A percentile compares a stretch with the other conserved stretches of the same genome.
phyloP scores from a whole-genome alignment of 2,329 filamentous ascomycete species.

The Fusarium fracticaudum region DNA sequence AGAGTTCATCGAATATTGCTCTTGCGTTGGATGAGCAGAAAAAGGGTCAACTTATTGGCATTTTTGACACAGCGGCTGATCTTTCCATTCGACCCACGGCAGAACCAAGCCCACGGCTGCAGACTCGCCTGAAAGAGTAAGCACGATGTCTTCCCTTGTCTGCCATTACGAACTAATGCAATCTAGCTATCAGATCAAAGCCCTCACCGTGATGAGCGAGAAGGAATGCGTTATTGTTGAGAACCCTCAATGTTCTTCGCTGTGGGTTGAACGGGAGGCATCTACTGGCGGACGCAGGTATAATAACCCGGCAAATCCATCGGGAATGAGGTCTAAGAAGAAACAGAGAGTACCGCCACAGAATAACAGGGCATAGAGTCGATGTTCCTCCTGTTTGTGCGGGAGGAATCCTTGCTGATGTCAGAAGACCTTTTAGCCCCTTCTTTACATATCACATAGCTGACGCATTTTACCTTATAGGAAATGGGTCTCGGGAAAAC shows the following conservation, averaged over 20 bases:
- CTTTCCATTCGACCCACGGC: neutral
- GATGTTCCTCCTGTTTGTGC: accelerated
- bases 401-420: neutral
- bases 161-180: accelerated
- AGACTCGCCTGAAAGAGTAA: neutral
- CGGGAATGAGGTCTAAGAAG: neutral
- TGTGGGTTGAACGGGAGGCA: neutral
- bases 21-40: neutral
- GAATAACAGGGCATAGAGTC: neutral
- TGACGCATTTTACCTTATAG: neutral
- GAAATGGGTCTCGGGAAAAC: conserved; percentile 52
- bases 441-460: no score
- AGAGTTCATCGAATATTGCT: accelerated
- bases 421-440: neutral
- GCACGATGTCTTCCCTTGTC: accelerated
- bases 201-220: neutral
- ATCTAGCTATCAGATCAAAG: neutral
- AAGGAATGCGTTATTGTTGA: neutral
- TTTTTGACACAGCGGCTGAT: neutral
- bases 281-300: neutral
- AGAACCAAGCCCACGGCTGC: neutral
- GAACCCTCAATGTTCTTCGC: neutral
- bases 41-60: neutral
- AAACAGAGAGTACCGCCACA: neutral
- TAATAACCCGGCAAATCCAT: no score